These are phyloP conservation scores for Martiniozyma asiatica DNA, from an alignment of 1,139 yeast species.

Conservation along the genomic window DNA sequence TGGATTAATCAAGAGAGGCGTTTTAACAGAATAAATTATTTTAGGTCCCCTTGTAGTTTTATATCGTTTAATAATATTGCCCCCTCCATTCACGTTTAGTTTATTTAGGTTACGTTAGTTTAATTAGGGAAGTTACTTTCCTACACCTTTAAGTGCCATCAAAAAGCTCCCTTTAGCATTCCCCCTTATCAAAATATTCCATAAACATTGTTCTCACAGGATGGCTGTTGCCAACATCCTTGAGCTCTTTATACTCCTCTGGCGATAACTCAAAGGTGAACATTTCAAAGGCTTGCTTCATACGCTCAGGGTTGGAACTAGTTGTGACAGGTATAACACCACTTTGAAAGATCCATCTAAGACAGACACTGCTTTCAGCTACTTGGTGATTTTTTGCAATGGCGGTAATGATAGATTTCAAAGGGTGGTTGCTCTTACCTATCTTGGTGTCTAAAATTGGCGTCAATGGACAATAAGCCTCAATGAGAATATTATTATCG, in stretches of 20 bases:
- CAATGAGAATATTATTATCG: conserved; percentile 32
- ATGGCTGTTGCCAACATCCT: conserved; percentile 23
- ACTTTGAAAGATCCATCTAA: conserved; percentile 58
- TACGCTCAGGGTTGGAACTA: conserved; percentile 47
- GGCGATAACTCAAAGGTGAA: conserved; percentile 41
- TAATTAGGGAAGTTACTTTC: too few species aligned
- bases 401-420: conserved; percentile 28
- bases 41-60: too few species aligned
- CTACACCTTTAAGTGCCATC: too few species aligned
- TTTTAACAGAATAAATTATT: too few species aligned
- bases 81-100: too few species aligned
- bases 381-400: conserved; percentile 36
- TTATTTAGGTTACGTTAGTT: too few species aligned
- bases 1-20: conserved; percentile 16
- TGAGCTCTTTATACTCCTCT: conserved; percentile 35
- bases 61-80: too few species aligned
- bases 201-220: conserved; percentile 7
- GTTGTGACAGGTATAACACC: conserved; percentile 71
- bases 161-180: too few species aligned
- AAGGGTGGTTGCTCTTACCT: conserved; percentile 18
- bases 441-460: conserved; percentile 28
- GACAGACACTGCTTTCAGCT: conserved; percentile 41
- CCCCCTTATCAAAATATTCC: conserved; percentile 6
- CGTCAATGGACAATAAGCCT: conserved; percentile 43
- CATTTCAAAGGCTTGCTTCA: conserved; percentile 38